phyloP scores from a whole-genome alignment of 345 rosid genomes.

The Bruguiera sexangula region DNA sequence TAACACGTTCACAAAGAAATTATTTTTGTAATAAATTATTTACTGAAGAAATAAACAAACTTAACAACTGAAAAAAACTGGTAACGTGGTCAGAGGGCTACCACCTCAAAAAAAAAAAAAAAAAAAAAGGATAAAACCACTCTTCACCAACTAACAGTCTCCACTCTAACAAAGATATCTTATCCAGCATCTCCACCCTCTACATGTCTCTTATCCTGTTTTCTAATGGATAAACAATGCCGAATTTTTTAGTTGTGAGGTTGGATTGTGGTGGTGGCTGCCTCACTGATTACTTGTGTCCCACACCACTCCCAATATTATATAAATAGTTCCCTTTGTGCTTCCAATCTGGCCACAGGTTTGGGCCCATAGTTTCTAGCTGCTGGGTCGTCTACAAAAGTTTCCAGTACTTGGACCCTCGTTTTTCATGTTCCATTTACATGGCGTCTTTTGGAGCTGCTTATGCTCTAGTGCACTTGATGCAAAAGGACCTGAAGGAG shows the following conservation, averaged over 20 bases:
- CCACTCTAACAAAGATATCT: too few relatives aligned
- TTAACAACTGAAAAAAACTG: too few relatives aligned
- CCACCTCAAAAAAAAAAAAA: too few relatives aligned
- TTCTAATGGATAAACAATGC: neutral
- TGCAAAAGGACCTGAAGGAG: conserved; percentile 17
- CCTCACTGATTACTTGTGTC: neutral
- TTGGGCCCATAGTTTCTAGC: neutral
- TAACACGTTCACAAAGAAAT: too few relatives aligned
- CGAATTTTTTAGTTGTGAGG: neutral
- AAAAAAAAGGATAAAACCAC: too few relatives aligned
- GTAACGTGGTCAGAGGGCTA: too few relatives aligned
- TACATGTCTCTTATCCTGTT: neutral
- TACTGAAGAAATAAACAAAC: too few relatives aligned
- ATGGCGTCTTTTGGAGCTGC: conserved; percentile 30
- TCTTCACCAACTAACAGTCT: too few relatives aligned
- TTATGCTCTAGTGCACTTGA: conserved; percentile 16
- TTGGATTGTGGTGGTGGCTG: neutral
- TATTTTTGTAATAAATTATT: too few relatives aligned
- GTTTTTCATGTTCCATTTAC: neutral
- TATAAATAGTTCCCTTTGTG: neutral
- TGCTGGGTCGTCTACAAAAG: neutral
- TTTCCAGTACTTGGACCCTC: neutral
- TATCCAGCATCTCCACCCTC: neutral
- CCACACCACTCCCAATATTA: neutral
- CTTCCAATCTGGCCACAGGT: neutral